Evolutionary conservation across 805 yeast species (phyloP).

Genomic region (Sugiyamaella chiloensis): DNA sequence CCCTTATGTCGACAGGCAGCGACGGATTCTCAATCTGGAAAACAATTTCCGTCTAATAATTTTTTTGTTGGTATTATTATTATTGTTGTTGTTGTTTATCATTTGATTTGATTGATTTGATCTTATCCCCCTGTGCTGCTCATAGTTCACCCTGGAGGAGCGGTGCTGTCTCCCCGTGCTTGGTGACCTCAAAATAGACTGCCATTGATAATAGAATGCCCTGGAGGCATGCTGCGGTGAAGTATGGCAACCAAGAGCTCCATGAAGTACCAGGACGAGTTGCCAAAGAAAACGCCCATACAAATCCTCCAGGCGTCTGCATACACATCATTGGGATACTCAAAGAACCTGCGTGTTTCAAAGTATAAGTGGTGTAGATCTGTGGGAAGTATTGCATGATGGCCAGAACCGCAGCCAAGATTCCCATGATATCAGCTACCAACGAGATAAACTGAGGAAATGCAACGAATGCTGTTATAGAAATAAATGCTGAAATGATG

Average conservation of each 20-base stretch:
- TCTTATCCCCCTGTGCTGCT: neutral
- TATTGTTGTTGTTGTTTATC: neutral
- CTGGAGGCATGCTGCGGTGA: constrained; percentile 69
- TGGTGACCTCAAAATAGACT: constrained; percentile 41
- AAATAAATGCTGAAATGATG: constrained; percentile 20
- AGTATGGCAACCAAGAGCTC: constrained; percentile 83
- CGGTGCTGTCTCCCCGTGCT: constrained; percentile 12
- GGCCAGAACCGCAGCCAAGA: constrained; percentile 61
- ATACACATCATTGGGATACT: constrained; percentile 78
- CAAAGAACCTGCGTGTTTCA: constrained; percentile 76
- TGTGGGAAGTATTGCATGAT: constrained; percentile 78
- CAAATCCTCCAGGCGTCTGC: constrained; percentile 86
- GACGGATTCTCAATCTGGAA: constrained; percentile 96
- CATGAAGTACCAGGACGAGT: constrained; percentile 73
- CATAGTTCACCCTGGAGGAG: constrained; percentile 5
- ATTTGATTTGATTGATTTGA: too few species aligned
- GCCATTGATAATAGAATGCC: constrained; percentile 61
- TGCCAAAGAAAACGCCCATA: constrained; percentile 72
- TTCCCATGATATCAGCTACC: constrained; percentile 60
- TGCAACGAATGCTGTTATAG: constrained; percentile 19
- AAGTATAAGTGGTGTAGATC: constrained; percentile 59
- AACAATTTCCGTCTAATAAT: constrained; percentile 76
- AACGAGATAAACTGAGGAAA: constrained; percentile 21
- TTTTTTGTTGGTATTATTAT: neutral
- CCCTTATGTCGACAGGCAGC: constrained; percentile 89